Base-by-base conservation (phyloP, 78 protist genomes). In the Emiliania huxleyi region DNA sequence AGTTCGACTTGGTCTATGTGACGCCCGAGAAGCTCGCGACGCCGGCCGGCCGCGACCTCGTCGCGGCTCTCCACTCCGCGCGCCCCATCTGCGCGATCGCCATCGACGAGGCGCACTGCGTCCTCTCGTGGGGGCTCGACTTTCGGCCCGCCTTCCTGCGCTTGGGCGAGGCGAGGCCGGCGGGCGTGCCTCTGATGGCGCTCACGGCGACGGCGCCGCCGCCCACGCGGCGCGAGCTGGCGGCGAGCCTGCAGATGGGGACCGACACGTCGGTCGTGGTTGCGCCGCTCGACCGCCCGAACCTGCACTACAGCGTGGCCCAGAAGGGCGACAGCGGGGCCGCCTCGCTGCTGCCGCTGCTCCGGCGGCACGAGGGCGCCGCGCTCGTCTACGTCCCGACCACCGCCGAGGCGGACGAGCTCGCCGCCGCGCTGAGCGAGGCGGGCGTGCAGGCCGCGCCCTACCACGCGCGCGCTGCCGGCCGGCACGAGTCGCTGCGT, bases 181-280 rank as follows among this genome's bases (percentile, higher is more conserved):
- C 8, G n/a, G 19, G 29, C 35, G 87, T 91, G 26, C 96, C 95
- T 26, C 43, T 95, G 46, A 26, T 90, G 69, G 94, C 95, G 35
- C 87, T 95, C 62, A 95, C 96, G 0, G 96, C 96, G 35, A 95
- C 96, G 5, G 96, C 96, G 38, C 87, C 95, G 29, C 40, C 35
- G 0, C 0, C 0, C 43, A 95, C 91, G 22, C 93, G 35, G 83
- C 0, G 33, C 6, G 94, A 91, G 43, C 19, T 95, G 35, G 0
- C 0, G n/a, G n/a, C 40, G 33, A 15, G 6, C 5, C 73, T 95
- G n/a, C 62, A 35, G 77, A 44, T 95, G 71, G 0, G 33, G 15
- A 0, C 1, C 75, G 12, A 21, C 1, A 37, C 95, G 4, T 1
- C 23, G 25, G 40, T 73, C 19, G 11, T 90, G 42, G 29, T 45